Conservation (phyloP, 2,329 filamentous ascomycete species). For the Penicillium oxalicum region DNA sequence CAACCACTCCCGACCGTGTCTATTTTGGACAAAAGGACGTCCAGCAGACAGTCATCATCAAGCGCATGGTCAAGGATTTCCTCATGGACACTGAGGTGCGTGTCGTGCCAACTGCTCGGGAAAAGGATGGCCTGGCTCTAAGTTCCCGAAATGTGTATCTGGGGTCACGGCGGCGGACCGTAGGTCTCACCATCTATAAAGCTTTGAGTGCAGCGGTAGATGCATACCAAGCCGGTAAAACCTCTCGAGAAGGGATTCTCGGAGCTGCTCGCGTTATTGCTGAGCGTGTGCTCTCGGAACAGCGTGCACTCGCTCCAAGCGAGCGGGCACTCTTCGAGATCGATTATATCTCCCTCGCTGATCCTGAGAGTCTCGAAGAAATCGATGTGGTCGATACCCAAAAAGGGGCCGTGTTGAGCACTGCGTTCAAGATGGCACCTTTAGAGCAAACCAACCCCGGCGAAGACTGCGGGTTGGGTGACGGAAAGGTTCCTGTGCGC, state of each 20-base stretch:
- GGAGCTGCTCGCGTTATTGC: conserved; percentile 61
- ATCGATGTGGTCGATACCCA: conserved; percentile 62
- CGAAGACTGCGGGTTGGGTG: conserved; percentile 67
- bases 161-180: conserved; percentile 63
- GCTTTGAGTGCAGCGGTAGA: conserved; percentile 66
- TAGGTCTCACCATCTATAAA: conserved; percentile 65
- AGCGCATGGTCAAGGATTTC: conserved; percentile 81
- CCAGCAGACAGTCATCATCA: conserved; percentile 89
- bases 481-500: conserved; percentile 68
- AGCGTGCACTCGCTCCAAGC: conserved; percentile 54
- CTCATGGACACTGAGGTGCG: conserved; percentile 69
- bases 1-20: conserved; percentile 68
- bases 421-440: conserved; percentile 82
- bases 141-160: conserved; percentile 94
- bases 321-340: conserved; percentile 70
- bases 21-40: conserved; percentile 98
- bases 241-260: conserved; percentile 61
- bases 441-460: conserved; percentile 63
- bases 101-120: conserved; percentile 68
- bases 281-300: conserved; percentile 51
- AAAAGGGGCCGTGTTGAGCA: conserved; percentile 77
- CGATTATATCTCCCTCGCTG: conserved; percentile 87
- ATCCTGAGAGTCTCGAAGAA: conserved; percentile 78
- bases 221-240: conserved; percentile 52
- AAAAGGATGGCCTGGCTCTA: conserved; percentile 76